Percentiles rank a stretch among this genome's conserved stretches.
Evolutionary conservation across 2,329 filamentous ascomycete genomes (phyloP).

Genomic region (Phialemonium atrogriseum): DNA sequence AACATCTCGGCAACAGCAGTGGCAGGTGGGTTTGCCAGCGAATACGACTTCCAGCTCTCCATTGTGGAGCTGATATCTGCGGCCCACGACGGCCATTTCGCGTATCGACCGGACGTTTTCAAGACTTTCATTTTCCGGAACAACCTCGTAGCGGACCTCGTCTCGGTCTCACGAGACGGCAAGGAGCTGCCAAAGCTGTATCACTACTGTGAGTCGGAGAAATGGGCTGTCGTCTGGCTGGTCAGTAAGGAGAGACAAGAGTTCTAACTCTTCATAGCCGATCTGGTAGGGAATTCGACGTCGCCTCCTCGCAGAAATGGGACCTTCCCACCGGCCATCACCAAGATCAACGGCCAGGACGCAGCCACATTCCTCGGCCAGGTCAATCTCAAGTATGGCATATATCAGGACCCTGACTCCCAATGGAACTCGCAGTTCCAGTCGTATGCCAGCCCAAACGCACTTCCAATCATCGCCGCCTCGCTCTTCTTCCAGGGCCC

Average conservation of each 20-base stretch:
- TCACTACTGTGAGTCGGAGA: slow-evolving; percentile 29
- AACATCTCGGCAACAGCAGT: slow-evolving; percentile 33
- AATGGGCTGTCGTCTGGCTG: too few species aligned
- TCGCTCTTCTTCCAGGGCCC: slow-evolving; percentile 18
- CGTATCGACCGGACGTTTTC: slow-evolving; percentile 44
- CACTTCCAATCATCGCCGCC: slow-evolving; percentile 13
- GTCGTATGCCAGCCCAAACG: slow-evolving; percentile 16
- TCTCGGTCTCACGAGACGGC: slow-evolving; percentile 56
- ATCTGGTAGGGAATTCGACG: slow-evolving; percentile 22
- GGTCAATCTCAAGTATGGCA: slow-evolving; percentile 33
- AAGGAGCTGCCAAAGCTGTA: slow-evolving; percentile 48
- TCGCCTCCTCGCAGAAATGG: slow-evolving; percentile 13
- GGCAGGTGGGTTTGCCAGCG: slow-evolving; percentile 35
- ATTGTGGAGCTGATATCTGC: slow-evolving; percentile 43
- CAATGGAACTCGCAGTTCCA: slow-evolving; percentile 33
- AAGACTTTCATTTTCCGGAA: slow-evolving; percentile 40
- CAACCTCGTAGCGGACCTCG: slow-evolving; percentile 27
- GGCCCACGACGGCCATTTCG: slow-evolving; percentile 59
- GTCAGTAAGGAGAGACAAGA: too few species aligned
- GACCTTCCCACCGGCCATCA: slow-evolving; percentile 36
- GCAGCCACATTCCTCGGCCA: slow-evolving; percentile 39
- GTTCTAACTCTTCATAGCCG: background rate
- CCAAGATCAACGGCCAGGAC: slow-evolving; percentile 48
- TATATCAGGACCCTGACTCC: slow-evolving; percentile 48
- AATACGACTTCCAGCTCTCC: slow-evolving; percentile 46